Conservation (phyloP, 768 basidiomycete species). For the Termitomyces sp. region DNA sequence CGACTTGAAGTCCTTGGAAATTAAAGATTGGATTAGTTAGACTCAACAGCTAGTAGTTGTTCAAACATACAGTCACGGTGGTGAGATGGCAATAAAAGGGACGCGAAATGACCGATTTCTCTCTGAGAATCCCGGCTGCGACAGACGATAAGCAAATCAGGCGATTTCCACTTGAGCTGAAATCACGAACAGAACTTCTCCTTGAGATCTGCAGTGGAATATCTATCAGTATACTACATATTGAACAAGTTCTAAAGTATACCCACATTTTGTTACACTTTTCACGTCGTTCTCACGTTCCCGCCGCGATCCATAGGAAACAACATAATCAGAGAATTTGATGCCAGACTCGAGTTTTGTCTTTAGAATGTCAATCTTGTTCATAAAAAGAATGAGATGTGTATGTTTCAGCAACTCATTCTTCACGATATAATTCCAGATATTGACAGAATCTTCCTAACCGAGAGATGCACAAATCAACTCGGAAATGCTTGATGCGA, state of each 20-base stretch:
- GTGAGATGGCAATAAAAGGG: conserved; percentile 67
- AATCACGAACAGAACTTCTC: conserved; percentile 41
- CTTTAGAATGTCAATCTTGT: conserved; percentile 76
- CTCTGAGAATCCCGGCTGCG: conserved; percentile 38
- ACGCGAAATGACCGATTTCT: conserved; percentile 39
- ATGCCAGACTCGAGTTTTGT: conserved; percentile 64
- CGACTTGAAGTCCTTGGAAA: conserved; percentile 48
- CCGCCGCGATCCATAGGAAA: conserved; percentile 63
- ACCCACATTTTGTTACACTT: conserved; percentile 62
- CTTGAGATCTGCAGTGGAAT: conserved; percentile 29
- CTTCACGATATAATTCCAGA: conserved; percentile 72
- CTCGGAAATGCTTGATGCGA: background rate
- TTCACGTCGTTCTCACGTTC: conserved; percentile 53
- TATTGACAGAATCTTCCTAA: conserved; percentile 72
- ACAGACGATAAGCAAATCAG: background rate
- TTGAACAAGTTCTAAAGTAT: conserved; percentile 2
- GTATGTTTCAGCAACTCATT: conserved; percentile 70
- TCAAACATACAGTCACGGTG: conserved; percentile 52
- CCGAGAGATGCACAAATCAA: background rate
- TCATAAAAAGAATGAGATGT: conserved; percentile 76
- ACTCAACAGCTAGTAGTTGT: background rate
- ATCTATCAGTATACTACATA: background rate
- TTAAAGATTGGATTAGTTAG: background rate
- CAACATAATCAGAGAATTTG: conserved; percentile 61
- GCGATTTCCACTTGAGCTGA: background rate